Conservation (phyloP, 192 early-diverging fungal genomes). For the Chytriomyces confervae region DNA sequence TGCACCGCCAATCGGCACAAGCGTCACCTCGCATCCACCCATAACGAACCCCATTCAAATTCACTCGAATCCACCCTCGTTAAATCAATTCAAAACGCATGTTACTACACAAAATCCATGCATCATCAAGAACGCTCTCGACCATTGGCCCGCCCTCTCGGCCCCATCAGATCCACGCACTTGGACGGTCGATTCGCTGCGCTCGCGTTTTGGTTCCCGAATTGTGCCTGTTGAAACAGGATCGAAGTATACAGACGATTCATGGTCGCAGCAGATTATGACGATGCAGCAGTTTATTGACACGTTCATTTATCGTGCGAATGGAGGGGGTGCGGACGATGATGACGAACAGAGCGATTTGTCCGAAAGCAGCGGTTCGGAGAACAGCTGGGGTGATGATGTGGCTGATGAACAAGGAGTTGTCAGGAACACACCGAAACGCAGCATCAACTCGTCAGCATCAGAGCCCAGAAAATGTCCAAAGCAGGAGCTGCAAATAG, state of each 20-base stretch:
- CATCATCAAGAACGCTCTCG: conserved; percentile 63
- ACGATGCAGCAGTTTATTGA: conserved; percentile 74
- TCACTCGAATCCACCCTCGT: not conserved
- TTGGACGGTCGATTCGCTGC: conserved; percentile 11
- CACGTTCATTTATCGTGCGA: conserved; percentile 32
- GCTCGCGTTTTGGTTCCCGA: conserved; percentile 42
- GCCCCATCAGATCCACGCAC: conserved; percentile 56
- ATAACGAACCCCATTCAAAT: not conserved
- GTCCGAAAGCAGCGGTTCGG: not conserved
- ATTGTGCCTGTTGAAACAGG: conserved; percentile 86
- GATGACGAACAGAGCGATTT: not conserved
- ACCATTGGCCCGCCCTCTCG: conserved; percentile 74
- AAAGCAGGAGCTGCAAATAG: conserved; percentile 21
- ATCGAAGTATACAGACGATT: conserved; percentile 72
- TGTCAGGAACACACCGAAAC: not conserved
- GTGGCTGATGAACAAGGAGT: not conserved
- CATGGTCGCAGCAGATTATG: conserved; percentile 79
- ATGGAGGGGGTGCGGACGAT: conserved; percentile 4
- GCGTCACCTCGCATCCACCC: not conserved
- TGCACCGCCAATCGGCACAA: not conserved
- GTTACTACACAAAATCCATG: not conserved
- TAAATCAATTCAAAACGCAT: conserved; percentile 1
- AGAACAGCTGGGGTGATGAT: not conserved
- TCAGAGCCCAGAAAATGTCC: not conserved
- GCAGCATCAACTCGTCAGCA: not conserved